These are phyloP conservation scores for Linaria vulgaris DNA, from an alignment of 257 asterid genomes.

Conservation along the genomic window DNA sequence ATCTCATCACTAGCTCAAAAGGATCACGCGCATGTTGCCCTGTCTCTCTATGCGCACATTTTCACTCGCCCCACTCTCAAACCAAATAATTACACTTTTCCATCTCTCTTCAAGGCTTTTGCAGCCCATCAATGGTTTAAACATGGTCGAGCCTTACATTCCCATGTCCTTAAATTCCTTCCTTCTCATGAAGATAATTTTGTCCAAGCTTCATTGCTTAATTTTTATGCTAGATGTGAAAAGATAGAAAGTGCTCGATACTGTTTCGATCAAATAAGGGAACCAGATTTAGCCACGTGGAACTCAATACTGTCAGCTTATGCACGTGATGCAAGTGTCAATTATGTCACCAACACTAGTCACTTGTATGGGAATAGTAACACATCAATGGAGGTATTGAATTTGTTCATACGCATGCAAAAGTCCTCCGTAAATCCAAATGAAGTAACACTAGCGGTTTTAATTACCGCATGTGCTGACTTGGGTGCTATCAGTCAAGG, in stretches of 20 bases:
- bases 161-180: conserved; percentile 64
- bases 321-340: conserved; percentile 33
- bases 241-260: conserved; percentile 45
- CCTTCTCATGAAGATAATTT: conserved; percentile 49
- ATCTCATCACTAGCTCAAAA: conserved; percentile 48
- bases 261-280: conserved; percentile 44
- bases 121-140: conserved; percentile 41
- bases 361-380: conserved; percentile 28
- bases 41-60: conserved; percentile 45
- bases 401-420: conserved; percentile 59
- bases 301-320: conserved; percentile 68
- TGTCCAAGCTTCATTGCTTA: conserved; percentile 71
- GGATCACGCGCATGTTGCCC: conserved; percentile 37
- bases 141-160: conserved; percentile 61
- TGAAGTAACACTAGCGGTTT: conserved; percentile 57
- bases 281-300: conserved; percentile 75
- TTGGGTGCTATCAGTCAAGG: conserved; percentile 64
- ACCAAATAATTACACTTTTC: conserved; percentile 73
- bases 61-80: conserved; percentile 27
- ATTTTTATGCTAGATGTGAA: conserved; percentile 60
- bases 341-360: conserved; percentile 13
- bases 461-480: conserved; percentile 59
- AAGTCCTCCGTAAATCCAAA: conserved; percentile 41
- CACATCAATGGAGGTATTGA: conserved; percentile 51
- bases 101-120: conserved; percentile 74